Base-by-base conservation (phyloP, 2,329 filamentous ascomycete species). In the Fusarium austroafricanum region DNA sequence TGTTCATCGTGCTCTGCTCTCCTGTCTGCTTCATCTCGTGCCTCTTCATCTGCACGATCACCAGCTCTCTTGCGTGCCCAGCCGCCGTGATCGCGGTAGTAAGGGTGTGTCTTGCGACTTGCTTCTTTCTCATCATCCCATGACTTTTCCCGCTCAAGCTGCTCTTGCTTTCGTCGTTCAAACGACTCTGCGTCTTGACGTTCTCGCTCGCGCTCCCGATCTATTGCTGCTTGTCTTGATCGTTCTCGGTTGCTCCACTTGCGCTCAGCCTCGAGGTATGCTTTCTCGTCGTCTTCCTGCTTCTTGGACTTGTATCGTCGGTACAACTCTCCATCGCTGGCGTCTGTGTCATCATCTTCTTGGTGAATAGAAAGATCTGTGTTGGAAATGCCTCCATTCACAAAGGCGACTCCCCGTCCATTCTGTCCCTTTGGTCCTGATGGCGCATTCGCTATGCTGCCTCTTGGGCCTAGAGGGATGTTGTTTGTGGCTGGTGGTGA, bases 81-180 rank as follows among this genome's bases (percentile, higher is more conserved):
- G 21, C 89, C 86, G 39, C 90, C 91, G 49, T 91, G 92, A 73
- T 99, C 95, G 47, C 90, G 86, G 80, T 97, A 98, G 82, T 97
- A 99, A 38, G 92, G 86, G 63, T 94, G 89, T 5, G 83, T 81
- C 78, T 93, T 94, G 23, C 90, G 86, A 18, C 83, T 84, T 9
- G 88, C 86, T 79, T 98, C 94, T n/a, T 86, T 90, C 71, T 97
- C 94, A 72, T 99, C 96, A 71, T 98, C 91, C 88, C 94, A 98
- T n/a, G 90, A 88, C 75, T 83, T 83, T 59, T 86, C 84, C 37
- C 81, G 77, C 44, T 85, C 85, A 14, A 97, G 84, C 57, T 91
- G 87, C 72, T 92, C 89, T 10, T 91, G 87, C 79, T 91, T 89
- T 47, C 89, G 87, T 46, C 88, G 86, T 65, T 90, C 86, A 4